Evolutionary conservation across 495 filamentous ascomycete species (phyloP), one percentile per base, ranked within the genome.

Genomic region (Aspergillus wentii): DNA sequence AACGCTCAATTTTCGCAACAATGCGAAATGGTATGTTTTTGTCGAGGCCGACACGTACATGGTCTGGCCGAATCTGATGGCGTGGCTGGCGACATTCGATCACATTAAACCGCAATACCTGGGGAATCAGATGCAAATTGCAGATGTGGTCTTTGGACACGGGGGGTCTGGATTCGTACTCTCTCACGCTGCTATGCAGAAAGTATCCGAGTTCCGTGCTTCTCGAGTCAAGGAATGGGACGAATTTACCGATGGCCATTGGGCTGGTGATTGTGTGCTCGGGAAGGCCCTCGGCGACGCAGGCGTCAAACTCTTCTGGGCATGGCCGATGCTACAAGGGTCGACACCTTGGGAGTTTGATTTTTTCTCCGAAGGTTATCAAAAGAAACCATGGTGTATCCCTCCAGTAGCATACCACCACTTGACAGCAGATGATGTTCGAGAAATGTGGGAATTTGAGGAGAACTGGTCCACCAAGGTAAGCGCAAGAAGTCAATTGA

Each of bases 31-130:
- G 79, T 86, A 76, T 46, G 69, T 85, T 30, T 83, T 85, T 53
- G 72, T 81, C 49, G 81, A 85, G 43, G 75, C 76, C 0, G 81
- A 86, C 52, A 82, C 80, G 1, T 85, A 82, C 48, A 49, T 80
- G 17, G 60, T 82, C 30, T 83, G 79, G 79, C 62, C 72, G 48
- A 82, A 76, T 33, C 51, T 84, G 35, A 60, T 81, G 20, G 62
- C 59, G n/a, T 81, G 76, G 59, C 50, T 85, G 18, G 50, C 40
- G 15, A 57, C 59, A 18, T 59, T 83, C 8, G 69, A 79, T 41
- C 58, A 68, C 8, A 40, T 56, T 6, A 43, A 64, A 14, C 61
- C 68, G 21, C 46, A 67, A 17, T 83, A 83, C 51, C 61, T 82
- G 18, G 79, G 78, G 0, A 65, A 61, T 29, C 64, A 73, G 59